Conservation (phyloP, 2,329 filamentous ascomycete genomes). For the Neofusicoccum sp. region DNA sequence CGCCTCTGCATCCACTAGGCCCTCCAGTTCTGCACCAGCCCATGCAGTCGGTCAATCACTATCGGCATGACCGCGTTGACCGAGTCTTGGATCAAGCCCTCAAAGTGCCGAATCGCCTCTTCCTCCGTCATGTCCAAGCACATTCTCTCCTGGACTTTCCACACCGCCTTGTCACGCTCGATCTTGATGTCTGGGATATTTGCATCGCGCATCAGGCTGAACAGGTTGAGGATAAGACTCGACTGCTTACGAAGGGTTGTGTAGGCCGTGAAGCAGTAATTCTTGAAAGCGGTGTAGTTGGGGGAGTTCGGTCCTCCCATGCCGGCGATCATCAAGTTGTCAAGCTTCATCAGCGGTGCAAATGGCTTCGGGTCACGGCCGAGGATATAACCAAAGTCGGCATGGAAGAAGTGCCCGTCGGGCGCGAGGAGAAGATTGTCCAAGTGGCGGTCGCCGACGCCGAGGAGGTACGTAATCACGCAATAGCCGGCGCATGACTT, state of each 20-base stretch:
- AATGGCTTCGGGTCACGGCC: conserved; percentile 97
- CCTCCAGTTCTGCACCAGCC: conserved; percentile 86
- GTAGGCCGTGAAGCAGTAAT: conserved; percentile 95
- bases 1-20: conserved; percentile 36
- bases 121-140: conserved; percentile 89
- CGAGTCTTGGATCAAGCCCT: conserved; percentile 86
- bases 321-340: conserved; percentile 96
- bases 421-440: conserved; percentile 92
- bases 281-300: conserved; percentile 85
- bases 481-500: conserved; percentile 97
- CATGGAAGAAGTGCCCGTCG: conserved; percentile 94
- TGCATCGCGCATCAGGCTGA: conserved; percentile 94
- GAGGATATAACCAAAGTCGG: conserved; percentile 97
- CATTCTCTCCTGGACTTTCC: conserved; percentile 93
- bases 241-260: conserved; percentile 85
- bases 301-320: conserved; percentile 85
- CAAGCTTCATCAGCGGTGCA: conserved; percentile 93
- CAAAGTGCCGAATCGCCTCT: conserved; percentile 84
- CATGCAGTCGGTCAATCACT: conserved; percentile 92
- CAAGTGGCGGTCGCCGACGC: conserved; percentile 91
- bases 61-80: conserved; percentile 87
- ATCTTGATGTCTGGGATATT: conserved; percentile 94
- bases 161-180: conserved; percentile 87
- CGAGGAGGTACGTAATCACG: conserved; percentile 96
- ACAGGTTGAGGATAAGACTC: conserved; percentile 90